phyloP scores from a whole-genome alignment of 2,329 filamentous ascomycete genomes.

The Diaporthe capsici region DNA sequence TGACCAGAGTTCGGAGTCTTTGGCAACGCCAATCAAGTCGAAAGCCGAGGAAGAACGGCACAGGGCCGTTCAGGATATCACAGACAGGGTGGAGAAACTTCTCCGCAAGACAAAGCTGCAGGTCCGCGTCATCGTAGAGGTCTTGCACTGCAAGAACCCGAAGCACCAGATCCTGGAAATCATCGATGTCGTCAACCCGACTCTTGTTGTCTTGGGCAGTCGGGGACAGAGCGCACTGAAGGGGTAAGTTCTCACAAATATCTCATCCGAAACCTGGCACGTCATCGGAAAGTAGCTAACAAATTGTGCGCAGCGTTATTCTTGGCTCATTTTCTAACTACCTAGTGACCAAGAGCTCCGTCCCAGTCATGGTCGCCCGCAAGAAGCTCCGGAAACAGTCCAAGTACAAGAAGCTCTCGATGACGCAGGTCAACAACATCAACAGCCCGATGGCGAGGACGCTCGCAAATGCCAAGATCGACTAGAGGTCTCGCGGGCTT shows the following conservation, averaged over 20 bases:
- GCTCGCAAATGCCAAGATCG: constrained; percentile 81
- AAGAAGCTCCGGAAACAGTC: constrained; percentile 90
- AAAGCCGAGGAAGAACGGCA: constrained; percentile 84
- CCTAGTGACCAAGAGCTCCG: constrained; percentile 94
- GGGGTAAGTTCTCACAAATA: constrained; percentile 72
- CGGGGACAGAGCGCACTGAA: constrained; percentile 93
- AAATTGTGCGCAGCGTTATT: constrained; percentile 76
- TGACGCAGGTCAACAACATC: constrained; percentile 86
- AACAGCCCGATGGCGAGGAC: constrained; percentile 76
- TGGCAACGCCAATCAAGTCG: constrained; percentile 34
- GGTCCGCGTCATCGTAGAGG: constrained; percentile 93
- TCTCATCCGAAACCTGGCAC: background rate
- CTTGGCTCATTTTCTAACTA: constrained; percentile 98
- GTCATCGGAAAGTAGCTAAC: constrained; percentile 49
- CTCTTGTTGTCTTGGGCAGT: constrained; percentile 92
- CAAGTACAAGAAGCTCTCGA: constrained; percentile 80
- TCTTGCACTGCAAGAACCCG: constrained; percentile 98
- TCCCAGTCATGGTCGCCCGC: constrained; percentile 97
- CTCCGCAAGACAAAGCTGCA: constrained; percentile 93
- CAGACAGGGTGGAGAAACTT: constrained; percentile 85
- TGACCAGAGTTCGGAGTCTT: constrained; percentile 12
- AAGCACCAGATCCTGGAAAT: constrained; percentile 97
- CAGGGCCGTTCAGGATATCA: constrained; percentile 86
- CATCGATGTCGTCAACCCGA: constrained; percentile 93
- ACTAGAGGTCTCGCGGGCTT: constrained; percentile 52